Base-by-base conservation (phyloP, 2,329 filamentous ascomycete genomes). In the Aspergillus sp. region DNA sequence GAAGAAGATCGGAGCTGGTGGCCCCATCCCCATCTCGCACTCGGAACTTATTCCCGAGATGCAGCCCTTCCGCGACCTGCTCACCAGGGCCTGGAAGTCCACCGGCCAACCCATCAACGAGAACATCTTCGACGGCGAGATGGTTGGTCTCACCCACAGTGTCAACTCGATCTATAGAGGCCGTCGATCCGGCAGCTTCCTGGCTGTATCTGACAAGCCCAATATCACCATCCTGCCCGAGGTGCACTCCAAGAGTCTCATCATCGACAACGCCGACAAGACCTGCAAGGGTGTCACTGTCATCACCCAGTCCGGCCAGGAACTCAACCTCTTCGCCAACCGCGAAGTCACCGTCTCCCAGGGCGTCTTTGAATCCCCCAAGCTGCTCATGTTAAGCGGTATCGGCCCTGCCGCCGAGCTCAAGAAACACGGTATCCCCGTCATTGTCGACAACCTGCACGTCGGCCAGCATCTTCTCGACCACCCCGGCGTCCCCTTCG, bases 81-180 rank as follows among this genome's bases (percentile, higher is more conserved):
- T 52, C 6, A 78, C 73, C 9, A 70, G 78, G 45, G 83, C 83
- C 0, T 86, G 83, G 84, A 70, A 76, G 2, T 81, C 77, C 39
- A 82, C 78, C 54, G 84, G 83, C 13, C 72, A 83, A 51, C 65
- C 69, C 0, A 53, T 85, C 3, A 81, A 76, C 0, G 80, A 85
- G 12, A 79, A 86, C 51, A 80, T 87, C 41, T 85, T 82, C 63
- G 77, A 81, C 54, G 84, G 84, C 12, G 73, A 76, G 7, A 82
- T 85, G 79, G 67, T 71, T 33, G 83, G 84, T 3, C 75, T 87
- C 1, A 77, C 75, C 41, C 77, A 84, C 44, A 80, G 80, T 63
- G 75, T 83, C 52, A 80, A 84, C 68, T 79, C 77, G 41, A 86
- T 86, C 64, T 84, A 87, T 71, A 75, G 82, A 8, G 84, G 84